These are phyloP conservation scores for Solanum piurae DNA, from an alignment of 257 asterid species.

Conservation along the genomic window DNA sequence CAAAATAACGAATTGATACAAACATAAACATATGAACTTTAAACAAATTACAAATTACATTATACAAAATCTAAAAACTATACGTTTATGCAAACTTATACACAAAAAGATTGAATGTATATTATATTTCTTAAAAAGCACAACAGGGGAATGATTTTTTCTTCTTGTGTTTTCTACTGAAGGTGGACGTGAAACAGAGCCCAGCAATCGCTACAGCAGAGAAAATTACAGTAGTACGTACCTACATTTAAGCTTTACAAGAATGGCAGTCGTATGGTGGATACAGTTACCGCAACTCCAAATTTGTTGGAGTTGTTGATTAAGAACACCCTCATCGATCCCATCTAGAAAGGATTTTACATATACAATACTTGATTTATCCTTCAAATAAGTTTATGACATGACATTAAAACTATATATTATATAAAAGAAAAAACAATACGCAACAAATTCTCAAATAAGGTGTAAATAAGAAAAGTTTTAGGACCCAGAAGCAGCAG, in stretches of 20 bases:
- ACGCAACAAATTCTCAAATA: background rate
- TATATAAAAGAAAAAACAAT: too few species aligned
- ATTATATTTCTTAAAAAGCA: too few species aligned
- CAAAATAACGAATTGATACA: too few species aligned
- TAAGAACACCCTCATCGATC: background rate
- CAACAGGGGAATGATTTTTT: too few species aligned
- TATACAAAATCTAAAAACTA: too few species aligned
- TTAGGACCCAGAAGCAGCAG: background rate
- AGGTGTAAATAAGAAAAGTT: background rate
- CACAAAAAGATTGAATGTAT: too few species aligned
- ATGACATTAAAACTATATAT: too few species aligned
- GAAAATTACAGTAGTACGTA: conserved; percentile 30
- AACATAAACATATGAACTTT: too few species aligned
- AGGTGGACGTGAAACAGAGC: conserved; percentile 60
- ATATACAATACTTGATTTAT: too few species aligned
- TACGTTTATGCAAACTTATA: too few species aligned
- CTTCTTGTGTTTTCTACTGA: background rate
- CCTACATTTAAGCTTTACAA: conserved; percentile 59
- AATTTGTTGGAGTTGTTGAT: conserved; percentile 49
- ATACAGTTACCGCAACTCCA: conserved; percentile 46
- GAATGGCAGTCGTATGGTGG: conserved; percentile 45
- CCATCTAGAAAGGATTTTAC: background rate
- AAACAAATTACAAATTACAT: too few species aligned
- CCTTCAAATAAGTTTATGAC: background rate
- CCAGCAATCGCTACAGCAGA: conserved; percentile 39